Percentiles rank a stretch among this genome's conserved stretches.
These are phyloP conservation scores for Curvularia eragrostidis DNA, from an alignment of 2,329 filamentous ascomycete species.

Conservation along the genomic window DNA sequence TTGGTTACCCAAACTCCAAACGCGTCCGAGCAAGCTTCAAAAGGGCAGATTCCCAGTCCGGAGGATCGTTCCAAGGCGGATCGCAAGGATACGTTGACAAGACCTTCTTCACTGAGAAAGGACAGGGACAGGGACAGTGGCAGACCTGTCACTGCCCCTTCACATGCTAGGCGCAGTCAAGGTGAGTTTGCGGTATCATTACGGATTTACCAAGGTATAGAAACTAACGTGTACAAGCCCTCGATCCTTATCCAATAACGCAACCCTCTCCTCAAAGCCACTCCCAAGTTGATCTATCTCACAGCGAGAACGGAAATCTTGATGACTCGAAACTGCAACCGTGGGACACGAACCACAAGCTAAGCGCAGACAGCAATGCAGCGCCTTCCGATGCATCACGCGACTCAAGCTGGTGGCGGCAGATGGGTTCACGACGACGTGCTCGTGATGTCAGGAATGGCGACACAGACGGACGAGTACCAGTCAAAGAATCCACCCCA, in stretches of 20 bases:
- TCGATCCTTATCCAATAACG: slow-evolving; percentile 40
- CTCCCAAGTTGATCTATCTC: slow-evolving; percentile 44
- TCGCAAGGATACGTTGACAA: slow-evolving; percentile 42
- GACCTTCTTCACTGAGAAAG: slow-evolving; percentile 36
- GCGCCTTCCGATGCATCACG: slow-evolving; percentile 41
- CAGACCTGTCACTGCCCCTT: slow-evolving; percentile 47
- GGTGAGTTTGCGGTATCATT: slow-evolving; percentile 37
- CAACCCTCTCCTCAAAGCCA: slow-evolving; percentile 43
- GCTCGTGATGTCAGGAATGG: slow-evolving; percentile 41
- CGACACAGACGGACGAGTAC: slow-evolving; percentile 32
- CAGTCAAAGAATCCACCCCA: slow-evolving; percentile 34
- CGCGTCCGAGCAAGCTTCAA: slow-evolving; percentile 31
- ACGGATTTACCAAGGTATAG: slow-evolving; percentile 14
- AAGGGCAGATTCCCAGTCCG: slow-evolving; percentile 21
- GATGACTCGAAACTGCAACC: slow-evolving; percentile 41
- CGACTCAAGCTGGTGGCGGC: slow-evolving; percentile 47
- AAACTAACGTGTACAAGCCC: slow-evolving; percentile 27
- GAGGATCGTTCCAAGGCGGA: slow-evolving; percentile 30
- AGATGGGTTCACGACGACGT: slow-evolving; percentile 40
- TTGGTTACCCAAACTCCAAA: slow-evolving; percentile 49
- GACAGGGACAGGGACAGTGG: slow-evolving; percentile 34
- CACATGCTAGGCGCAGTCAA: slow-evolving; percentile 42
- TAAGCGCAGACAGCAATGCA: slow-evolving; percentile 47
- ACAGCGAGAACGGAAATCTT: slow-evolving; percentile 41
- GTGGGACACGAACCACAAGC: slow-evolving; percentile 41